Conservation (phyloP, 73 alveolate genomes). For the Paramecium biaurelia region DNA sequence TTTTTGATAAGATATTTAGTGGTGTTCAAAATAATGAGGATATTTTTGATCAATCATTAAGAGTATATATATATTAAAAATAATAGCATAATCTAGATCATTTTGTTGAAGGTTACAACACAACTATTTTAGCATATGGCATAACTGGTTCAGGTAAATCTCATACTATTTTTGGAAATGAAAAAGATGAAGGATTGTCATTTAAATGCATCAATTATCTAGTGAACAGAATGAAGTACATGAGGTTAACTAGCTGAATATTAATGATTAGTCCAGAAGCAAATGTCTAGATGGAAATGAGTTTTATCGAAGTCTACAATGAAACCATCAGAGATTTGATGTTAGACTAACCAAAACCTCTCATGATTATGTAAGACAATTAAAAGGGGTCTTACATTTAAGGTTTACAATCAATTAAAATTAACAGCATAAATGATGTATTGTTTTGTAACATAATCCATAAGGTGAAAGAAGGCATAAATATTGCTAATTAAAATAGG, state of each 20-base stretch:
- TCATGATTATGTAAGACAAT: constrained; percentile 81
- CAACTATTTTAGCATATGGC: constrained; percentile 65
- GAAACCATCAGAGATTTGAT: constrained; percentile 63
- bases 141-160: constrained; percentile 73
- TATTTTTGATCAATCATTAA: constrained; percentile 7
- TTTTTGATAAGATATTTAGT: not conserved
- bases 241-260: not conserved
- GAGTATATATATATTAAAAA: not conserved
- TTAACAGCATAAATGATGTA: constrained; percentile 9
- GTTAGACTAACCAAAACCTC: constrained; percentile 66
- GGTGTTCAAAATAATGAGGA: constrained; percentile 13
- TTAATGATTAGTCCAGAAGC: not conserved
- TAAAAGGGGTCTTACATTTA: constrained; percentile 72
- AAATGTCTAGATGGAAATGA: constrained; percentile 50
- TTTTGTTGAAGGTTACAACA: constrained; percentile 62
- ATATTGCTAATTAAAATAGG: constrained; percentile 1
- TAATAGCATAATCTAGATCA: constrained; percentile 55
- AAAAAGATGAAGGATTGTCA: constrained; percentile 60
- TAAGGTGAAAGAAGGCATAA: not conserved
- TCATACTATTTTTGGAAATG: constrained; percentile 71
- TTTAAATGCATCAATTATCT: constrained; percentile 6
- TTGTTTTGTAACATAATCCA: not conserved
- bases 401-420: not conserved
- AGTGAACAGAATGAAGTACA: not conserved
- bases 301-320: constrained; percentile 78